Evolutionary conservation across 2,329 filamentous ascomycete genomes (phyloP).

Genomic region (Fusarium mangiferae): DNA sequence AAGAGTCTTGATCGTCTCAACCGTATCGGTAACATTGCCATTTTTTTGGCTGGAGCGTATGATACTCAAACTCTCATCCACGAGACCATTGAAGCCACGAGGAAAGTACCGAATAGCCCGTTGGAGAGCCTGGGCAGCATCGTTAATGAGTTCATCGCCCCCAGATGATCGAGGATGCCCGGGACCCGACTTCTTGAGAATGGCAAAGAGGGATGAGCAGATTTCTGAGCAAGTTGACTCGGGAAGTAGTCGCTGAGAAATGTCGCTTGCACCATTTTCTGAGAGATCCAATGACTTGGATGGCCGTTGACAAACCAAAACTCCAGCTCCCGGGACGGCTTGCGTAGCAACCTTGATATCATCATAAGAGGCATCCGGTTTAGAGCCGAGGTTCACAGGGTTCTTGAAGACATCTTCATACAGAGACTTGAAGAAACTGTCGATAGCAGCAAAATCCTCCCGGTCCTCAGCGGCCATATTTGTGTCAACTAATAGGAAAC

Average conservation of each 20-base stretch:
- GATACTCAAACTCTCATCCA: constrained; percentile 42
- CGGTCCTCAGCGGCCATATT: constrained; percentile 51
- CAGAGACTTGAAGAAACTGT: constrained; percentile 53
- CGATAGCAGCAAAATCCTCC: constrained; percentile 51
- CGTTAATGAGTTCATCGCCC: constrained; percentile 54
- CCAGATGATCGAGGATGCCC: constrained; percentile 30
- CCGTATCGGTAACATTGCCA: constrained; percentile 31
- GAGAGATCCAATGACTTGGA: constrained; percentile 28
- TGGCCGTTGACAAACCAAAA: constrained; percentile 55
- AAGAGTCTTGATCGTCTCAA: constrained; percentile 49
- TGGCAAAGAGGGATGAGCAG: constrained; percentile 49
- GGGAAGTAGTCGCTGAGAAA: constrained; percentile 48
- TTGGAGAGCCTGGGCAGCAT: constrained; percentile 54
- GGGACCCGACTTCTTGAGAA: constrained; percentile 42
- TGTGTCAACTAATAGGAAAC: constrained; percentile 52
- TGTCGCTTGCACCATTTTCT: background rate
- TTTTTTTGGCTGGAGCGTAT: constrained; percentile 42
- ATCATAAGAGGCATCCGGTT: constrained; percentile 48
- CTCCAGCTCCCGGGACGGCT: constrained; percentile 58
- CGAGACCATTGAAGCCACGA: constrained; percentile 49
- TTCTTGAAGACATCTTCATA: constrained; percentile 57
- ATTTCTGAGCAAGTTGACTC: constrained; percentile 52
- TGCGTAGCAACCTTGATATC: constrained; percentile 55
- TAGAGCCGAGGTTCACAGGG: constrained; percentile 47
- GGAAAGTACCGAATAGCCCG: constrained; percentile 51